phyloP scores from a whole-genome alignment of 495 filamentous ascomycete species.

The Daldinia bambusicola region DNA sequence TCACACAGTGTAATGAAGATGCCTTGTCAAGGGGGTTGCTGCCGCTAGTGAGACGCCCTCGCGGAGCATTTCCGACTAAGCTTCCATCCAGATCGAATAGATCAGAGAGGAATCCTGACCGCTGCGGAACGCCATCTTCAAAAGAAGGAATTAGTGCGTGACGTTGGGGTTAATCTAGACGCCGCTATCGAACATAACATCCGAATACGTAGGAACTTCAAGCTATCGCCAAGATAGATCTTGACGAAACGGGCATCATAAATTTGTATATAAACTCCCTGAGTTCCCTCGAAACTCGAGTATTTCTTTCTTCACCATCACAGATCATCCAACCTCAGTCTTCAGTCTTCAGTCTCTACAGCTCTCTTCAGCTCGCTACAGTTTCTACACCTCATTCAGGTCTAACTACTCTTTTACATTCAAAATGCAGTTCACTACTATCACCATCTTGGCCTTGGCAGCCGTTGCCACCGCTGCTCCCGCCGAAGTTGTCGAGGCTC shows the following conservation, averaged over 20 bases:
- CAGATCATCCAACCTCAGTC: slow-evolving; percentile 33
- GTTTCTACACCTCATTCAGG: slow-evolving; percentile 17
- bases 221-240: neutral
- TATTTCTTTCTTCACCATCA: slow-evolving; percentile 23
- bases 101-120: slow-evolving; percentile 19
- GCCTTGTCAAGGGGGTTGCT: slow-evolving; percentile 15
- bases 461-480: slow-evolving; percentile 40
- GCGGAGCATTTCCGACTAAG: slow-evolving; percentile 6
- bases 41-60: slow-evolving; percentile 5
- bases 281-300: slow-evolving; percentile 14
- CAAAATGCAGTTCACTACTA: slow-evolving; percentile 44
- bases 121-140: slow-evolving; percentile 22
- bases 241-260: neutral
- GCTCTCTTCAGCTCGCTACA: slow-evolving; percentile 28
- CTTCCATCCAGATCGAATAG: slow-evolving; percentile 27
- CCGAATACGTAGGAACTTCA: slow-evolving; percentile 18
- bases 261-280: slow-evolving; percentile 26
- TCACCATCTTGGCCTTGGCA: slow-evolving; percentile 40
- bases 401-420: slow-evolving; percentile 6
- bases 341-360: slow-evolving; percentile 30
- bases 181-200: neutral
- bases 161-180: slow-evolving; percentile 3
- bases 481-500: slow-evolving; percentile 27
- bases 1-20: slow-evolving; percentile 30
- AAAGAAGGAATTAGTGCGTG: slow-evolving; percentile 23